A percentile compares a stretch with the other conserved stretches of the same genome.
Evolutionary conservation across 2,329 filamentous ascomycete genomes (phyloP).

Genomic region (Verticillium albo-atrum): DNA sequence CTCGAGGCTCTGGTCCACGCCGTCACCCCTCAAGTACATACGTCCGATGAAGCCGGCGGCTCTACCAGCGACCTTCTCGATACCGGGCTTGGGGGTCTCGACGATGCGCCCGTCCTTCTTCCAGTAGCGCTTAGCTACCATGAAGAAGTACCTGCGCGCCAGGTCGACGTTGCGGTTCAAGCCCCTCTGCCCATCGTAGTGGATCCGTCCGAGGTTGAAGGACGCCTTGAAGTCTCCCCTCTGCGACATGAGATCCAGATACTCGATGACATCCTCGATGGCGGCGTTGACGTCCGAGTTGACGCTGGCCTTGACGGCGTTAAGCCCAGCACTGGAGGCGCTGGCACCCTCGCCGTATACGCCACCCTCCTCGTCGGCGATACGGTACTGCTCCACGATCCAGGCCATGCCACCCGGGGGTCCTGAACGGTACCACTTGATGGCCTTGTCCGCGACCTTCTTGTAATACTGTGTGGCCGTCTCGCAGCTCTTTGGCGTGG

Average conservation of each 20-base stretch:
- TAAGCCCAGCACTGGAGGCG: conserved; percentile 77
- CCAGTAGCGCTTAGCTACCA: conserved; percentile 80
- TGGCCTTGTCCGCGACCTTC: conserved; percentile 86
- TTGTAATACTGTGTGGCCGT: conserved; percentile 86
- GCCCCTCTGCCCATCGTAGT: conserved; percentile 80
- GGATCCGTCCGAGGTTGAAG: conserved; percentile 77
- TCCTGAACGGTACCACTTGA: conserved; percentile 81
- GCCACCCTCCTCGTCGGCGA: conserved; percentile 86
- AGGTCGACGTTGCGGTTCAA: conserved; percentile 68
- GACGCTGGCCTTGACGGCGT: conserved; percentile 68
- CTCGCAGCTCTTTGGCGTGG: conserved; percentile 81
- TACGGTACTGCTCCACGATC: conserved; percentile 72
- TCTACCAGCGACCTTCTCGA: conserved; percentile 76
- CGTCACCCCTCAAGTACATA: conserved; percentile 87
- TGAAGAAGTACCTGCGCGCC: conserved; percentile 76
- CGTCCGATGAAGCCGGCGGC: conserved; percentile 83
- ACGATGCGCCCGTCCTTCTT: conserved; percentile 68
- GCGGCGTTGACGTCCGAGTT: conserved; percentile 80
- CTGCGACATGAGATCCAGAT: conserved; percentile 82
- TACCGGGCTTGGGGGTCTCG: conserved; percentile 62
- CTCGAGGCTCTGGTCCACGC: conserved; percentile 71
- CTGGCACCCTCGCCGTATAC: conserved; percentile 96
- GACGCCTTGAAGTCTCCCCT: conserved; percentile 87
- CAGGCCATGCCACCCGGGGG: conserved; percentile 83
- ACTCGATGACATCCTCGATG: conserved; percentile 91